Evolutionary conservation across 2,329 filamentous ascomycete species (phyloP), one percentile per base, ranked within the genome.

Genomic region (Aspergillus phoenicis): DNA sequence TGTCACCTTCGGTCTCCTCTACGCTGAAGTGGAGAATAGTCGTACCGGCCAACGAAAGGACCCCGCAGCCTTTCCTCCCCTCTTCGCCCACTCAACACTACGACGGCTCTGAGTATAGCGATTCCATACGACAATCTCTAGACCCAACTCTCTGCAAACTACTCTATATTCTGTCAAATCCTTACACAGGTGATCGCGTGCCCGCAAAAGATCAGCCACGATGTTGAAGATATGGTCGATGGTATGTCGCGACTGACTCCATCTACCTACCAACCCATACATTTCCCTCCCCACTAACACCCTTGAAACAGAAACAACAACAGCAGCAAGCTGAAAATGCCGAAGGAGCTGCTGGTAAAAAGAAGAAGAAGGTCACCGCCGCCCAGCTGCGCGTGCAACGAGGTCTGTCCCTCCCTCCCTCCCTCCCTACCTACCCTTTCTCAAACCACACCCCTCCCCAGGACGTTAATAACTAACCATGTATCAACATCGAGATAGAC

Each of bases 191-290:
- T 13, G 52, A 39, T 53, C 17, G 52, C 33, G 13, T 26, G 52
- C n/a, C 17, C 41, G 26, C 30, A 11, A 22, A 13, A 28, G 66
- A 64, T 68, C 62, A 64, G 66, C 64, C 67, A 93, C 83, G 75
- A 98, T 98, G 95, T 85, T 97, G 84, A 98, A 98, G 83, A 97
- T 98, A 84, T 98, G 94, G 95, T 96, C 93, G 72, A 97, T 98
- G 94, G 93, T 96, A 83, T 55, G 84, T 43, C 30, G 17, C 24
- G 26, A 8, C 15, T 17, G 3, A 36, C 55, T n/a, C 24, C 48
- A 30, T 30, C 45, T n/a, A 13, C 45, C 52, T n/a, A 38, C 43
- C 38, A 20, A 28, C 39, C 38, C 22, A 15, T 51, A 26, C 26
- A 20, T 56, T 1, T 30, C 13, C 7, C 36, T 15, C 49, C 33